These are phyloP conservation scores for Madurella fahalii DNA, from an alignment of 2,329 filamentous ascomycete species.

Conservation along the genomic window DNA sequence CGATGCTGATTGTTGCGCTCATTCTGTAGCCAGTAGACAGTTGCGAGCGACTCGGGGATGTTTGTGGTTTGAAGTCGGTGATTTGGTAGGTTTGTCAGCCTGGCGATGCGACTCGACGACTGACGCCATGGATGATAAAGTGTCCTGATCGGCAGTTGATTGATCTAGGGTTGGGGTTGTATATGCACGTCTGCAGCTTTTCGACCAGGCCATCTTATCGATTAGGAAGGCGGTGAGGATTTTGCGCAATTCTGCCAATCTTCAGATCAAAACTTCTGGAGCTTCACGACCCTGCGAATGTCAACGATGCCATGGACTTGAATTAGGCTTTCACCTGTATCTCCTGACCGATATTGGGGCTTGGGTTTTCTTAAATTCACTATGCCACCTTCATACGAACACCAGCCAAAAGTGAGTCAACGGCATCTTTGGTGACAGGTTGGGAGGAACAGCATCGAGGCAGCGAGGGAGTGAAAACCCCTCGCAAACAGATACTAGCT, in stretches of 20 bases:
- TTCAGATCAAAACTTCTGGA: constrained; percentile 14
- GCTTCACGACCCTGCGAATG: neutral
- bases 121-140: neutral
- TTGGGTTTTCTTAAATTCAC: neutral
- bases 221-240: constrained; percentile 25
- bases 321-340: neutral
- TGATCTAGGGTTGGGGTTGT: constrained; percentile 12
- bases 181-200: constrained; percentile 14
- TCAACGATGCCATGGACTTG: neutral
- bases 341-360: neutral
- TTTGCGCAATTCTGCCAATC: constrained; percentile 21
- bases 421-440: neutral
- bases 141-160: neutral
- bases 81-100: neutral
- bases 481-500: neutral
- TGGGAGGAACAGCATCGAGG: neutral
- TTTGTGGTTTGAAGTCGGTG: no score
- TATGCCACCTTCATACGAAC: constrained; percentile 23
- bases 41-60: no score
- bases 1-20: constrained; percentile 52
- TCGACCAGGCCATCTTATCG: neutral
- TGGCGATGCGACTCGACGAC: neutral
- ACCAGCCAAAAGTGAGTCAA: constrained; percentile 19
- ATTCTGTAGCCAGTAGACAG: constrained; percentile 30
- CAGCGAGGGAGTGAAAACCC: neutral